Conservation (phyloP, 257 asterid species). For the Ocimum tenuiflorum region DNA sequence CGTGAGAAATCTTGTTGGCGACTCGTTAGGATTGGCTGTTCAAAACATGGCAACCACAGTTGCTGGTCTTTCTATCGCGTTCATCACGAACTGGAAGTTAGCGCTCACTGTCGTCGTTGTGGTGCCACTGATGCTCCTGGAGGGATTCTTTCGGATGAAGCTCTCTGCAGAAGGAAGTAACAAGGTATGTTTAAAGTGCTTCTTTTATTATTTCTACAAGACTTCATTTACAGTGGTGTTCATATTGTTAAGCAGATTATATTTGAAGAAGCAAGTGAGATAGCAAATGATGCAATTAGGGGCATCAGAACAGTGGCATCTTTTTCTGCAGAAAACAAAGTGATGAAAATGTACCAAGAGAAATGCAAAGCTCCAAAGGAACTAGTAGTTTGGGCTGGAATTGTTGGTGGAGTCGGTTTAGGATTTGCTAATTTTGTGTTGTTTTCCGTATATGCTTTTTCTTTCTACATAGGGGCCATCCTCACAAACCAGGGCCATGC, state of each 20-base stretch:
- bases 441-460: constrained; percentile 21
- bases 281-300: constrained; percentile 27
- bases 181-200: constrained; percentile 11
- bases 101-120: constrained; percentile 30
- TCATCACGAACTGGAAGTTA: constrained; percentile 30
- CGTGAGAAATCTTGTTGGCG: constrained; percentile 31
- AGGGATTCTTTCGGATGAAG: constrained; percentile 28
- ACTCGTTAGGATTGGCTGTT: constrained; percentile 28
- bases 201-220: neutral
- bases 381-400: constrained; percentile 22
- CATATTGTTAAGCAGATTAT: constrained; percentile 7
- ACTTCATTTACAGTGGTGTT: neutral
- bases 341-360: constrained; percentile 22
- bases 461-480: constrained; percentile 27
- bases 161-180: neutral
- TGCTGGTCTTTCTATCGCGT: constrained; percentile 25
- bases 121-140: constrained; percentile 23
- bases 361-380: constrained; percentile 11
- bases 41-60: constrained; percentile 32
- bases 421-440: constrained; percentile 27
- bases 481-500: constrained; percentile 21
- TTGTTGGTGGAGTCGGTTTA: constrained; percentile 27
- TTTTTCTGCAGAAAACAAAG: constrained; percentile 17
- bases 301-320: constrained; percentile 26
- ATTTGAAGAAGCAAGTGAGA: constrained; percentile 29